phyloP scores from a whole-genome alignment of 306 rosid genomes.

The Adenanthera pavonina region DNA sequence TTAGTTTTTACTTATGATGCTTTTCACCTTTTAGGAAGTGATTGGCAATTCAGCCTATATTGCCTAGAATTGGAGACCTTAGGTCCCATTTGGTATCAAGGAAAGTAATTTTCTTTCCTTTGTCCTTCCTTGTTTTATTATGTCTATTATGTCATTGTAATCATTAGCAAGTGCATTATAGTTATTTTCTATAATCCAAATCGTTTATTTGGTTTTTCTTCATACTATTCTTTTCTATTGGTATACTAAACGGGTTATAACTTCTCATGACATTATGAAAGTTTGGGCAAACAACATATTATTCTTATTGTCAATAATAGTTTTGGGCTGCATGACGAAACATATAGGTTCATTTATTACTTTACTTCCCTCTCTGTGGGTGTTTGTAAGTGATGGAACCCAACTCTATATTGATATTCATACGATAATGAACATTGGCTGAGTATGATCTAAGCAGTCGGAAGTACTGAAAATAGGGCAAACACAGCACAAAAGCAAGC shows the following conservation, averaged over 20 bases:
- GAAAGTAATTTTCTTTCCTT: not conserved
- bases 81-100: not conserved
- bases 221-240: too few relatives aligned
- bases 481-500: too few relatives aligned
- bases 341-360: not conserved
- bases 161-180: too few relatives aligned
- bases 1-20: not conserved
- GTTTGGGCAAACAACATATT: not conserved
- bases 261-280: not conserved
- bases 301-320: not conserved
- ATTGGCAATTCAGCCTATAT: not conserved
- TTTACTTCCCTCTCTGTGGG: too few relatives aligned
- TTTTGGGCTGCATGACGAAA: not conserved
- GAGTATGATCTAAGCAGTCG: too few relatives aligned
- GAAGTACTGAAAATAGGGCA: too few relatives aligned
- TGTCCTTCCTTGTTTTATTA: not conserved
- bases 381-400: too few relatives aligned
- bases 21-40: not conserved
- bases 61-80: not conserved
- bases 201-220: too few relatives aligned
- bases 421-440: too few relatives aligned
- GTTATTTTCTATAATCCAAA: too few relatives aligned
- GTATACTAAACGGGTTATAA: not conserved
- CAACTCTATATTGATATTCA: too few relatives aligned
- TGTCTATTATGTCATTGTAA: not conserved